Evolutionary conservation across 306 rosid species (phyloP).

Genomic region (Malus domestica): ASM211411v1 NC_041790.1:14471501-14472000

Average conservation of each 20-base stretch:
- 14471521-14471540: neutral
- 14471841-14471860: conserved; percentile 70
- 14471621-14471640: conserved; percentile 77
- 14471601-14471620: conserved; percentile 31
- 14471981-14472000: neutral
- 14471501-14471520: neutral
- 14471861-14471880: conserved; percentile 67
- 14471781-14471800: conserved; percentile 10
- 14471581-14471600: neutral
- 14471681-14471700: conserved; percentile 82
- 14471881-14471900: conserved; percentile 36
- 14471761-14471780: neutral
- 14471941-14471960: conserved; percentile 1
- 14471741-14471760: neutral
- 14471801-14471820: conserved; percentile 53
- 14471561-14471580: neutral
- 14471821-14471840: conserved; percentile 59
- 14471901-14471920: conserved; percentile 21
- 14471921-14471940: conserved; percentile 27
- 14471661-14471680: conserved; percentile 63
- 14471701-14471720: conserved; percentile 72
- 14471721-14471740: neutral
- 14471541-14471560: neutral
- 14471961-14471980: neutral
- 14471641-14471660: conserved; percentile 50